Evolutionary conservation across 768 basidiomycete species (phyloP).

Genomic region (Leccinum rimulosum): DNA sequence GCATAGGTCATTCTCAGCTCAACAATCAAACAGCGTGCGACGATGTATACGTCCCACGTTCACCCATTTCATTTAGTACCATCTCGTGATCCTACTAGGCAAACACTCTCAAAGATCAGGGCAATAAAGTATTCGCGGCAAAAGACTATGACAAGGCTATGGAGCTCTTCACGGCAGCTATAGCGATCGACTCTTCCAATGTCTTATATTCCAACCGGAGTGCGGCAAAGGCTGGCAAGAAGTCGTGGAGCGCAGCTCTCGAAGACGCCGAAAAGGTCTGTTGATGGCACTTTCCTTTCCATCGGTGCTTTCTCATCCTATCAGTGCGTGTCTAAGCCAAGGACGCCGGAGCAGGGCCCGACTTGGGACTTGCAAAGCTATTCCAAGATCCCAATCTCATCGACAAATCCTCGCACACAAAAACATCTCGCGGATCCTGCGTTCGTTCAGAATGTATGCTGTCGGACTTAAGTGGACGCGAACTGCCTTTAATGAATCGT

Average conservation of each 20-base stretch:
- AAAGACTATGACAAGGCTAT: constrained; percentile 91
- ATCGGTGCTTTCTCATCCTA: neutral
- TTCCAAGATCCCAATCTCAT: constrained; percentile 84
- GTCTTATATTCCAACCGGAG: constrained; percentile 93
- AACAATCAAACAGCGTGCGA: neutral
- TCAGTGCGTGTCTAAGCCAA: constrained; percentile 69
- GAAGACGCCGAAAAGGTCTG: constrained; percentile 86
- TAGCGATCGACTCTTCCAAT: constrained; percentile 78
- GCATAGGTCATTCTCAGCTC: neutral
- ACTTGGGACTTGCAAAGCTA: constrained; percentile 65
- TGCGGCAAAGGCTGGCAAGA: constrained; percentile 86
- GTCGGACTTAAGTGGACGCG: neutral
- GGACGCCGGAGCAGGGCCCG: constrained; percentile 41
- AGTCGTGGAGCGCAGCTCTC: constrained; percentile 70
- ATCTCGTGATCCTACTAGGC: constrained; percentile 36
- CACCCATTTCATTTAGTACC: neutral
- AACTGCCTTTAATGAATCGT: neutral
- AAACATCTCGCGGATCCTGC: constrained; percentile 80
- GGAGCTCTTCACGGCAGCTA: constrained; percentile 77
- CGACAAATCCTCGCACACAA: constrained; percentile 78
- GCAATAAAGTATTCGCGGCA: constrained; percentile 93
- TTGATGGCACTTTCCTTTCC: neutral
- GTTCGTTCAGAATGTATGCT: constrained; percentile 66
- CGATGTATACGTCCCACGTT: constrained; percentile 14
- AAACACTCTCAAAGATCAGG: constrained; percentile 79